These are phyloP conservation scores for Austroboletus eburneus DNA, from an alignment of 768 basidiomycete species.

Conservation along the genomic window DNA sequence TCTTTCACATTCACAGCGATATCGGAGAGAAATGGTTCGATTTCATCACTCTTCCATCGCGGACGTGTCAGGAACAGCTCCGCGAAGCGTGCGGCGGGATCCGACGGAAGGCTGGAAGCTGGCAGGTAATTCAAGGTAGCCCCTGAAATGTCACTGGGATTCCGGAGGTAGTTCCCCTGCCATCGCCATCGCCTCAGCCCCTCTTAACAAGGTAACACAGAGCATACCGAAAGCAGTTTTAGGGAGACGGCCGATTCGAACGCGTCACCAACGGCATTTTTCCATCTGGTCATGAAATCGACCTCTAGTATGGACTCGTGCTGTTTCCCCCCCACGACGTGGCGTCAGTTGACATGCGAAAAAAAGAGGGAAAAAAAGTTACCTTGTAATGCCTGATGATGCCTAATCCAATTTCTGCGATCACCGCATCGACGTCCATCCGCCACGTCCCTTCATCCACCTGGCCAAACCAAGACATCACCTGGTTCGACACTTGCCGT, in stretches of 20 bases:
- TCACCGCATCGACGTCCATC: constrained; percentile 56
- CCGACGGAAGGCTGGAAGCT: constrained; percentile 63
- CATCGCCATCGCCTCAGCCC: background rate
- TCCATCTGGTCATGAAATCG: constrained; percentile 67
- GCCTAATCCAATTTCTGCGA: constrained; percentile 75
- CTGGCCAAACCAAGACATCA: constrained; percentile 82
- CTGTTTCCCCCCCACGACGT: constrained; percentile 41
- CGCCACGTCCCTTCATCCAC: constrained; percentile 55
- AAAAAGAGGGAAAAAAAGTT: background rate
- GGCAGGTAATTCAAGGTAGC: constrained; percentile 69
- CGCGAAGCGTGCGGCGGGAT: constrained; percentile 76
- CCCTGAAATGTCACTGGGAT: constrained; percentile 32
- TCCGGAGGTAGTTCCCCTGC: constrained; percentile 76
- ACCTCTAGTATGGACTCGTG: constrained; percentile 53
- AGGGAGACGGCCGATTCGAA: constrained; percentile 64
- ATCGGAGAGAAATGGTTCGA: constrained; percentile 76
- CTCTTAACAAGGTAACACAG: background rate
- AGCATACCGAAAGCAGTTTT: constrained; percentile 58
- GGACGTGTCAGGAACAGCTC: constrained; percentile 82
- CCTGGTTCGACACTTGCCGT: constrained; percentile 54
- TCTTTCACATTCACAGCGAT: constrained; percentile 84
- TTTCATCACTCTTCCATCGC: constrained; percentile 76
- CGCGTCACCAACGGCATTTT: constrained; percentile 67
- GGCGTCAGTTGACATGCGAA: background rate
- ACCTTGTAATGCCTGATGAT: constrained; percentile 64